Percentiles rank a stretch among this genome's conserved stretches.
These are phyloP conservation scores for Spiromastix sp. DNA, from an alignment of 2,329 filamentous ascomycete species.

Conservation along the genomic window DNA sequence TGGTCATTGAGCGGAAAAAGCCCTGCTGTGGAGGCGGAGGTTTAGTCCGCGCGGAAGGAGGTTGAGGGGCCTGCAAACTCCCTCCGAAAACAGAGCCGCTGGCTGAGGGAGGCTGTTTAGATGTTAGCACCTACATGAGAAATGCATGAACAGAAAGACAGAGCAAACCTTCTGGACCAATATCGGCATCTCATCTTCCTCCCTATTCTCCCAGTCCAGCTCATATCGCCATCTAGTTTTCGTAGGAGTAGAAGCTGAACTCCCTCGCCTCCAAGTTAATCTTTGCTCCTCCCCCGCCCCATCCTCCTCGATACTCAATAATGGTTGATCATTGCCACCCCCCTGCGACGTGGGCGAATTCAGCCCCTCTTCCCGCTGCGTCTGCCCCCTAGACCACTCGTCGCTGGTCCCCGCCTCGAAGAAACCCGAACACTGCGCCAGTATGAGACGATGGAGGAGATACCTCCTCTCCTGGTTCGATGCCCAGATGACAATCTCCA, in stretches of 20 bases:
- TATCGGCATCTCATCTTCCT: slow-evolving; percentile 72
- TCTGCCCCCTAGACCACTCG: slow-evolving; percentile 53
- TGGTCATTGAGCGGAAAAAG: slow-evolving; percentile 84
- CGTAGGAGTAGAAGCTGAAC: slow-evolving; percentile 31
- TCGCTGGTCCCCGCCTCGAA: slow-evolving; percentile 78
- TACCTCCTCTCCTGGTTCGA: slow-evolving; percentile 66
- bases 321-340: slow-evolving; percentile 17
- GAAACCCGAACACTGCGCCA: slow-evolving; percentile 85
- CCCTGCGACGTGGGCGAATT: slow-evolving; percentile 6
- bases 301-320: slow-evolving; percentile 28
- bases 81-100: slow-evolving; percentile 49
- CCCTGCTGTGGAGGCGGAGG: slow-evolving; percentile 50
- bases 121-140: slow-evolving; percentile 6
- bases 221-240: slow-evolving; percentile 76
- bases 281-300: slow-evolving; percentile 18
- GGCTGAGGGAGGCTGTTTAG: slow-evolving; percentile 16
- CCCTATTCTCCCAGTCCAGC: slow-evolving; percentile 61
- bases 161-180: slow-evolving; percentile 65
- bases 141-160: background rate
- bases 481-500: slow-evolving; percentile 74
- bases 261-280: slow-evolving; percentile 28
- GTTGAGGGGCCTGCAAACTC: slow-evolving; percentile 24
- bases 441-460: slow-evolving; percentile 73
- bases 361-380: slow-evolving; percentile 17
- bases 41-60: slow-evolving; percentile 51